Evolutionary conservation across 1,139 yeast species (phyloP), one percentile per base, ranked within the genome.

Genomic region (Hansenula sp.): DNA sequence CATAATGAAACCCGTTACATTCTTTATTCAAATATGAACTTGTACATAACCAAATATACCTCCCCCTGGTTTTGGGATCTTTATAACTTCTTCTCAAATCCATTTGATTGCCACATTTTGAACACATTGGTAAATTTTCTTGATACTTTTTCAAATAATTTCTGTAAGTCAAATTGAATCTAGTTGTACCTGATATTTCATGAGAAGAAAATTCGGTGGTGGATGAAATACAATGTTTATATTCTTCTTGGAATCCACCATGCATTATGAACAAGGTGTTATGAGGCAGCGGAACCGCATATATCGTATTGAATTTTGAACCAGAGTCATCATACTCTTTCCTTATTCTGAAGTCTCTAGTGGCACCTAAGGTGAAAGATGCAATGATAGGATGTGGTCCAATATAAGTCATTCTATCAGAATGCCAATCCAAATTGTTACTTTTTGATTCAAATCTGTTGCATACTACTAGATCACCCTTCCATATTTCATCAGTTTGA

Each of bases 171-270:
- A 85, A 59, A 52, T 81, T 84, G 52, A 81, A 72, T 41, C 94
- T 64, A 4, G 70, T 50, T 3, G 67, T 52, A 0, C 81, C 83
- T 0, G 81, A 61, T 1, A 72, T 60, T 0, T 77, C 73, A 55
- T 84, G 81, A 1, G 63, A 62, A 47, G 64, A 66, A 48, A 59
- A 15, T 62, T 59, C 54, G 56, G 60, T 59, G 59, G 61, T 47
- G 63, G 65, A 34, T 68, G 71, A 40, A 21, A 80, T 69, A 46
- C 77, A 65, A 55, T 84, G 91, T 52, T 79, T 83, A 59, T 65
- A 85, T 40, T 76, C 76, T 51, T 85, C 94, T 58, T 85, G 94
- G 49, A 86, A 80, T 1, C 88, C 88, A 1, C 88, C 84, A 50
- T 81, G 80, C 94, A 85, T 84, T 5, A 85, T 61, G 2, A 84